These are phyloP conservation scores for Debaryomyces prosopidis DNA, from an alignment of 805 yeast genomes.

Conservation along the genomic window DNA sequence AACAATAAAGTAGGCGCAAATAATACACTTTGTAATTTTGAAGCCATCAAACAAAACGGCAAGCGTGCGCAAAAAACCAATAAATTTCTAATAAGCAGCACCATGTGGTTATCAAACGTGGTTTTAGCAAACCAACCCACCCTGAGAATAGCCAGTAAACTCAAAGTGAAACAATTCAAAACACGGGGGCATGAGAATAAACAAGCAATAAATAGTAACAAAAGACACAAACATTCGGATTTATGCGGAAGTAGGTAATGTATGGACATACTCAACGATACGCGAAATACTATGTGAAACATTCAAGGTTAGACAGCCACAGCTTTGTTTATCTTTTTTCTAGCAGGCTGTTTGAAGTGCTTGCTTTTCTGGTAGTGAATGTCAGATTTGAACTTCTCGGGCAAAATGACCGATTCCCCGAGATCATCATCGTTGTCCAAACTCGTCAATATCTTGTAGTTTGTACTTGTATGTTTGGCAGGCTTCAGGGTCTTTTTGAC, in stretches of 20 bases:
- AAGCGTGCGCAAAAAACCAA: neutral
- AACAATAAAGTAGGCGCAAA: no score
- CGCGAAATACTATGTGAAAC: no score
- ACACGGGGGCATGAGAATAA: neutral
- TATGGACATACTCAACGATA: no score
- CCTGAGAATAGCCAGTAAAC: neutral
- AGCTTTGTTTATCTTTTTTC: constrained; percentile 8
- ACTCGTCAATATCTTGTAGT: neutral
- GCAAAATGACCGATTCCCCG: constrained; percentile 11
- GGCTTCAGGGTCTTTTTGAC: constrained; percentile 14
- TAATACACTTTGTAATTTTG: neutral
- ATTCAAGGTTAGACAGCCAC: neutral
- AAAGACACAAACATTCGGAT: no score
- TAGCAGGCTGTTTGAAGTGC: constrained; percentile 9
- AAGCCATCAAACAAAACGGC: neutral
- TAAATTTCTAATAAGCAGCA: neutral
- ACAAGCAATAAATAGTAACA: no score
- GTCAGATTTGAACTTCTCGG: constrained; percentile 17
- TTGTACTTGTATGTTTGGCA: neutral
- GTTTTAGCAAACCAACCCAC: neutral
- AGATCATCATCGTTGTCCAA: constrained; percentile 11
- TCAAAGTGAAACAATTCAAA: neutral
- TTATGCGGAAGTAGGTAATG: no score
- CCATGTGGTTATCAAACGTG: neutral
- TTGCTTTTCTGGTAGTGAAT: constrained; percentile 16